phyloP scores from a whole-genome alignment of 768 basidiomycete genomes.

The Leccinellum luteum region DNA sequence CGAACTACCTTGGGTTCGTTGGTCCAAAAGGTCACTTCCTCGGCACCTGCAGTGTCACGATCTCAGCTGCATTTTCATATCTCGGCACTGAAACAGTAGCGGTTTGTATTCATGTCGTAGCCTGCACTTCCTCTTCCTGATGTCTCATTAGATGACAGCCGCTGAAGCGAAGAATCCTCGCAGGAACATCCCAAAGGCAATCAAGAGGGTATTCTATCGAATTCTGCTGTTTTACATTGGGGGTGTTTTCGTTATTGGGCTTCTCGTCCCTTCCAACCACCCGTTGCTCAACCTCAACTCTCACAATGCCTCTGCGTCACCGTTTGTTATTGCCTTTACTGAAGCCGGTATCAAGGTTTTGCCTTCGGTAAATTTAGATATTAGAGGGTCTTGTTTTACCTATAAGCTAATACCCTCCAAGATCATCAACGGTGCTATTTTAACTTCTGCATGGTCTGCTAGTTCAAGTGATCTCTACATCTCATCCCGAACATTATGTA shows the following conservation, averaged over 20 bases:
- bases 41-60: slow-evolving; percentile 51
- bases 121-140: background rate
- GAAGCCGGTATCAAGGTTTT: slow-evolving; percentile 57
- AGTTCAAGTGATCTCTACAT: slow-evolving; percentile 40
- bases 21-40: slow-evolving; percentile 52
- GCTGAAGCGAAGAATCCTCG: slow-evolving; percentile 53
- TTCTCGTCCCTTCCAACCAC: slow-evolving; percentile 50
- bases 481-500: slow-evolving; percentile 38
- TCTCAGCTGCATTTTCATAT: slow-evolving; percentile 59
- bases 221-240: slow-evolving; percentile 38
- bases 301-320: slow-evolving; percentile 43
- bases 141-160: slow-evolving; percentile 35
- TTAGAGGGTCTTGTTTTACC: background rate
- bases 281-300: slow-evolving; percentile 37
- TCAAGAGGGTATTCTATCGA: slow-evolving; percentile 43
- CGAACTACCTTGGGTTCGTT: slow-evolving; percentile 34
- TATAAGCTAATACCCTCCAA: background rate
- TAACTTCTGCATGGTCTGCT: slow-evolving; percentile 46
- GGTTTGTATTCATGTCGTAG: slow-evolving; percentile 19
- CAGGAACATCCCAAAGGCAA: slow-evolving; percentile 38
- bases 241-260: slow-evolving; percentile 45
- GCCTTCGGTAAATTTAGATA: slow-evolving; percentile 38
- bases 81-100: slow-evolving; percentile 55
- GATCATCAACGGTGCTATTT: slow-evolving; percentile 39
- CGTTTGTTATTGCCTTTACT: slow-evolving; percentile 57